Conservation (phyloP, 306 rosid genomes). For the Corylus americana region DNA sequence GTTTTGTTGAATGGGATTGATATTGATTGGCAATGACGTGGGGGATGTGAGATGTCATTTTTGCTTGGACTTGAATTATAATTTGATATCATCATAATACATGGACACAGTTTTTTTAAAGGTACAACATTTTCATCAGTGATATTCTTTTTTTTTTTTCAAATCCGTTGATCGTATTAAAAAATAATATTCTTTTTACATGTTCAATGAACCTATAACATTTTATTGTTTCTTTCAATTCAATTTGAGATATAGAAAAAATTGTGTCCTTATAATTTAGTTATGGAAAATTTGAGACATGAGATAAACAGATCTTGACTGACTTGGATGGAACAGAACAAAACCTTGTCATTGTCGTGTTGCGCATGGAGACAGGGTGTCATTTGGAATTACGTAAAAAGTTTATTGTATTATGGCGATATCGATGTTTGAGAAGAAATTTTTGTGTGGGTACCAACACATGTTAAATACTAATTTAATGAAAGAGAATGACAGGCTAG, state of each 20-base stretch:
- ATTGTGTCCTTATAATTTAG: too few species aligned
- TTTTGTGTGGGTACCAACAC: not conserved
- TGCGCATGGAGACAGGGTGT: not conserved
- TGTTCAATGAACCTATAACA: too few species aligned
- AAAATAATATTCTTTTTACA: too few species aligned
- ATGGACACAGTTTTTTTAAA: not conserved
- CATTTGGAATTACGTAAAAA: not conserved
- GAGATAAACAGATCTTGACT: not conserved
- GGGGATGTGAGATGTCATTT: too few species aligned
- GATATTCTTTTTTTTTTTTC: not conserved
- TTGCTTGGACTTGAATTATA: too few species aligned
- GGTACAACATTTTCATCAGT: not conserved
- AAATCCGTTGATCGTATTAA: too few species aligned
- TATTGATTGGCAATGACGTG: not conserved
- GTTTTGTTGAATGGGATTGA: not conserved
- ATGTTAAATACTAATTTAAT: not conserved
- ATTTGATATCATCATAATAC: not conserved
- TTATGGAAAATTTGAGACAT: too few species aligned
- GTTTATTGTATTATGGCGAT: not conserved
- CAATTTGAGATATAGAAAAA: too few species aligned
- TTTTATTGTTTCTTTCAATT: too few species aligned
- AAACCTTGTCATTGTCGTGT: not conserved
- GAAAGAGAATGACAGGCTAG: not conserved
- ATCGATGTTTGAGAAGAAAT: not conserved
- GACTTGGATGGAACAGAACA: not conserved